phyloP scores from a whole-genome alignment of 306 rosid species.

The Parietaria judaica region DNA sequence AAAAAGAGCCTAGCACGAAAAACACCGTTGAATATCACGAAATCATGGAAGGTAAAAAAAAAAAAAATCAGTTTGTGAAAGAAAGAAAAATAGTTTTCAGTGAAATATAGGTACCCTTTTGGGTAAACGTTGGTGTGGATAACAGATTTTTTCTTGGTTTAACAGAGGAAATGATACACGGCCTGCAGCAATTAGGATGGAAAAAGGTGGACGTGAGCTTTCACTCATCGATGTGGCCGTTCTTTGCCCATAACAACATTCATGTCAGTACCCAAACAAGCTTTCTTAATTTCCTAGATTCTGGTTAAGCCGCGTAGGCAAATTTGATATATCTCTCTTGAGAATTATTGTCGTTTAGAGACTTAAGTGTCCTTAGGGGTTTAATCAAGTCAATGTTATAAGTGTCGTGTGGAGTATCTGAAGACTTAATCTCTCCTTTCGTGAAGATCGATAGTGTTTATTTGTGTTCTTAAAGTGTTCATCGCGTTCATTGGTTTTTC shows the following conservation, averaged over 20 bases:
- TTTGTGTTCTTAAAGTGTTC: too few species aligned
- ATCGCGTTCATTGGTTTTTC: too few species aligned
- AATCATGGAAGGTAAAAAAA: conserved; percentile 66
- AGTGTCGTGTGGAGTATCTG: too few species aligned
- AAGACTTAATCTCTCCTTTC: too few species aligned
- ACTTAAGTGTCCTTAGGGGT: not conserved
- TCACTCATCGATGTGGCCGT: conserved; percentile 79
- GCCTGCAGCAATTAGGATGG: conserved; percentile 87
- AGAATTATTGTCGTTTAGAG: conserved; percentile 12
- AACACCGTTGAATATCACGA: conserved; percentile 80
- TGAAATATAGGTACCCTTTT: not conserved
- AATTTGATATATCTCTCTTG: too few species aligned
- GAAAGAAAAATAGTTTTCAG: not conserved
- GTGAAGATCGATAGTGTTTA: too few species aligned
- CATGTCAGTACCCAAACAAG: conserved; percentile 38
- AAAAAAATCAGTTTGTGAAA: not conserved
- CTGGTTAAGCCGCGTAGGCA: not conserved
- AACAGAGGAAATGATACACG: conserved; percentile 83
- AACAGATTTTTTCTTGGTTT: conserved; percentile 11
- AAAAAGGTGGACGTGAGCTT: conserved; percentile 91
- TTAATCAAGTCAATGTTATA: not conserved
- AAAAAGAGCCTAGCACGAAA: conserved; percentile 52
- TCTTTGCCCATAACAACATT: conserved; percentile 97
- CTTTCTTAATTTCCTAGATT: not conserved
- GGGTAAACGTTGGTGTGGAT: not conserved